phyloP scores from a whole-genome alignment of 441 rosid species.

The Erysimum pusillum region DNA sequence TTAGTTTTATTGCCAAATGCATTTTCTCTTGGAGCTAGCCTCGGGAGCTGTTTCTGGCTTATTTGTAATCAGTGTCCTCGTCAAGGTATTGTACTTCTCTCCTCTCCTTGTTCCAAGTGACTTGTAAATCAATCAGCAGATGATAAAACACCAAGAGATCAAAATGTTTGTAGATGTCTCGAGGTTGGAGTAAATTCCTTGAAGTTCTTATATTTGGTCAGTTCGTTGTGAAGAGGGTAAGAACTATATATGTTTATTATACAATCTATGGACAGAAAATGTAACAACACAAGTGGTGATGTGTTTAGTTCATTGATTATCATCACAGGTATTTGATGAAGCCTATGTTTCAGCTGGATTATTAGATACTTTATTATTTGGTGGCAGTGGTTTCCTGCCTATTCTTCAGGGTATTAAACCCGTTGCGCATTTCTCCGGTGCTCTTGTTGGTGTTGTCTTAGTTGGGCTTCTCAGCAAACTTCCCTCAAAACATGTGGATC shows the following conservation, averaged over 20 bases:
- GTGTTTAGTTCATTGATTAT: background rate
- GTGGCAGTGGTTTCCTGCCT: background rate
- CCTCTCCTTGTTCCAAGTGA: background rate
- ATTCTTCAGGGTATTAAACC: background rate
- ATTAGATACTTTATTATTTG: no score
- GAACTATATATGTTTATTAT: background rate
- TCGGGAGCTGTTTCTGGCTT: slow-evolving; percentile 7
- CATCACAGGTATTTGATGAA: background rate
- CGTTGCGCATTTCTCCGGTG: slow-evolving; percentile 3
- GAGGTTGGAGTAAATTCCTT: background rate
- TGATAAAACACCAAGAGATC: no score
- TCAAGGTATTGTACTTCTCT: background rate
- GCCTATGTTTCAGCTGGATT: background rate
- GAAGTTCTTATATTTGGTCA: slow-evolving; percentile 9
- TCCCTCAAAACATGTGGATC: background rate
- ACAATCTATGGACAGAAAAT: no score
- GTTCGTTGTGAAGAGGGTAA: slow-evolving; percentile 6
- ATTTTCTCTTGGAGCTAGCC: background rate
- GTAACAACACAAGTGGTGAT: slow-evolving; percentile 7
- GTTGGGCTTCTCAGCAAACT: background rate
- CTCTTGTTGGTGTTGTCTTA: slow-evolving; percentile 8
- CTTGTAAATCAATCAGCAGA: background rate
- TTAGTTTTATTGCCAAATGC: background rate
- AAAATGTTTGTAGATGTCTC: slow-evolving; percentile 1
- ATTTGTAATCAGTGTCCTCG: background rate